A percentile compares a stretch with the other conserved stretches of the same genome.
Evolutionary conservation across 2,329 filamentous ascomycete species (phyloP).

Genomic region (Epichloe festucae): DNA sequence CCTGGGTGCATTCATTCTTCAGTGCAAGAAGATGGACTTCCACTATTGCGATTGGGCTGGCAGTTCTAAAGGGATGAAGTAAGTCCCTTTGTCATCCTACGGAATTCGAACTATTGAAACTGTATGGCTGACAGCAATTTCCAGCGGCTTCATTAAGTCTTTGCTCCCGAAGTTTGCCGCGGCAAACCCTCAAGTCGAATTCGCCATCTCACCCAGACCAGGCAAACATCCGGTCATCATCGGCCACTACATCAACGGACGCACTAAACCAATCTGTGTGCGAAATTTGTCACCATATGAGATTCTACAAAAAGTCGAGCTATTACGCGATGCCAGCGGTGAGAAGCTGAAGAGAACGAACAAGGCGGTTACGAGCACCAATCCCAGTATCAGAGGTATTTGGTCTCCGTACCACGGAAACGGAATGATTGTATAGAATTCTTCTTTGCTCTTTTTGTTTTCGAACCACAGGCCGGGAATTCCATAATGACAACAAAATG

Average conservation of each 20-base stretch:
- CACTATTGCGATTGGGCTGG: conserved; percentile 96
- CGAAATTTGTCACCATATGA: conserved; percentile 71
- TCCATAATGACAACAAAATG: conserved; percentile 3
- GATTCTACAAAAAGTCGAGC: conserved; percentile 65
- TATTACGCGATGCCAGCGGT: conserved; percentile 61
- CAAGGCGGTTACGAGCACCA: conserved; percentile 52
- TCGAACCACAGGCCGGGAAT: background rate
- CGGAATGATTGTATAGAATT: conserved; percentile 36
- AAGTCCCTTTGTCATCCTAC: conserved; percentile 10
- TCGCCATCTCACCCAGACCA: conserved; percentile 83
- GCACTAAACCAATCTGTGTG: conserved; percentile 75
- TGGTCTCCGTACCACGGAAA: conserved; percentile 59
- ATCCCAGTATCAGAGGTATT: conserved; percentile 53
- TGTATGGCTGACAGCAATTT: background rate
- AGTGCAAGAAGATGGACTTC: conserved; percentile 91
- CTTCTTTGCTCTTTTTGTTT: background rate
- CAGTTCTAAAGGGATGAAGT: conserved; percentile 93
- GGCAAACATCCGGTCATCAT: conserved; percentile 77
- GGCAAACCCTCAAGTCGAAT: conserved; percentile 77
- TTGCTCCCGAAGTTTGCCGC: conserved; percentile 66
- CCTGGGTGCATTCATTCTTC: conserved; percentile 89
- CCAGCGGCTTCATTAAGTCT: conserved; percentile 68
- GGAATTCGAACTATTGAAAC: background rate
- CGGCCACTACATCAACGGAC: conserved; percentile 86
- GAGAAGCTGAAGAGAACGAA: conserved; percentile 54